Evolutionary conservation across 805 yeast genomes (phyloP).

Genomic region (Saturnispora mendoncae): DNA sequence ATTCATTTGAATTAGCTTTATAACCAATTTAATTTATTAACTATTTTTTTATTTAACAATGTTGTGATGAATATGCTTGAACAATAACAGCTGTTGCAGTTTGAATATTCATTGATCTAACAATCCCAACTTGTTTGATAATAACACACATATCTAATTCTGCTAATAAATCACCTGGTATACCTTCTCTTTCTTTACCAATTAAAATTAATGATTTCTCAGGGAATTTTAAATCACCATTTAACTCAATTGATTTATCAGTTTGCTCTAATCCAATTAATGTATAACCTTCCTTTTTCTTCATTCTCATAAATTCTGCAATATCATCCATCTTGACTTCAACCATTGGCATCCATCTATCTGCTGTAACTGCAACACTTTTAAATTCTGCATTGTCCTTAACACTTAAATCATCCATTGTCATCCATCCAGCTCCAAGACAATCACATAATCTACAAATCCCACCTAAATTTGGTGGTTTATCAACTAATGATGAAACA

Average conservation of each 20-base stretch:
- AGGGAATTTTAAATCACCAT: conserved; percentile 62
- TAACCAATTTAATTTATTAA: conserved; percentile 9
- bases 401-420: conserved; percentile 63
- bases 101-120: conserved; percentile 93
- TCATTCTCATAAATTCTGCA: conserved; percentile 44
- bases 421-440: conserved; percentile 76
- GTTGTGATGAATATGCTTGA: conserved; percentile 75
- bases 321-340: conserved; percentile 60
- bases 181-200: conserved; percentile 86
- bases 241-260: conserved; percentile 70
- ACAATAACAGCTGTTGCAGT: conserved; percentile 94
- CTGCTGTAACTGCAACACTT: conserved; percentile 90
- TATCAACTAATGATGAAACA: conserved; percentile 86
- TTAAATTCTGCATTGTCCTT: conserved; percentile 60
- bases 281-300: conserved; percentile 71
- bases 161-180: conserved; percentile 75
- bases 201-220: conserved; percentile 65
- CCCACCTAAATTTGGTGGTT: conserved; percentile 89
- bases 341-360: conserved; percentile 87
- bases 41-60: conserved; percentile 35
- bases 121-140: conserved; percentile 85
- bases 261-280: conserved; percentile 90
- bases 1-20: conserved; percentile 24
- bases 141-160: conserved; percentile 83
- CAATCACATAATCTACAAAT: conserved; percentile 90